A percentile compares a stretch with the other conserved stretches of the same genome.
Conservation (phyloP, 2,329 filamentous ascomycete genomes). For the Alternaria longipes region DNA sequence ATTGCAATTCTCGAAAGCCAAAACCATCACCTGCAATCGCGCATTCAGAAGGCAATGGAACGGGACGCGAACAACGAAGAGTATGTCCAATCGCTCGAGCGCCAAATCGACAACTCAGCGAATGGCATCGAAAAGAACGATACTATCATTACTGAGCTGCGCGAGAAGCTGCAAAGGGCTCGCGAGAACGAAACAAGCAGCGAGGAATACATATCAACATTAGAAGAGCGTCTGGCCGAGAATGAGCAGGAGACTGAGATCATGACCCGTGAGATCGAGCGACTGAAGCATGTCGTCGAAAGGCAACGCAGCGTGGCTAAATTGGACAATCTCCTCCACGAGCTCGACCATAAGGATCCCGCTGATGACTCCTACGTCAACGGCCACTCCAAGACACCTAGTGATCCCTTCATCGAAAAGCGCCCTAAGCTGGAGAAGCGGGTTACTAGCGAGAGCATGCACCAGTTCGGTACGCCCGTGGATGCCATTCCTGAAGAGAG, state of each 20-base stretch:
- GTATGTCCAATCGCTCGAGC: slow-evolving; percentile 91
- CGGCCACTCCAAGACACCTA: slow-evolving; percentile 46
- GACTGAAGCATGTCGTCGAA: slow-evolving; percentile 93
- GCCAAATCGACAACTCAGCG: slow-evolving; percentile 87
- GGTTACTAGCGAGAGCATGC: slow-evolving; percentile 33
- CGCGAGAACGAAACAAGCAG: slow-evolving; percentile 89
- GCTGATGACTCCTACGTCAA: slow-evolving; percentile 44
- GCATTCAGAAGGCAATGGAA: slow-evolving; percentile 92
- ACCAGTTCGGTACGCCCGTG: slow-evolving; percentile 45
- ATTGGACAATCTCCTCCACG: slow-evolving; percentile 88
- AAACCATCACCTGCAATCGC: slow-evolving; percentile 85
- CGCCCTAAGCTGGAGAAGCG: slow-evolving; percentile 35
- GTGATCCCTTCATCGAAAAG: slow-evolving; percentile 46
- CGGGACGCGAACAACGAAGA: slow-evolving; percentile 90
- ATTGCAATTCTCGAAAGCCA: slow-evolving; percentile 93
- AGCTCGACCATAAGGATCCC: slow-evolving; percentile 72
- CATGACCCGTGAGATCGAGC: slow-evolving; percentile 96
- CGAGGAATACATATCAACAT: slow-evolving; percentile 96
- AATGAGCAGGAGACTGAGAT: slow-evolving; percentile 94
- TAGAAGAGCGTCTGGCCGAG: slow-evolving; percentile 94
- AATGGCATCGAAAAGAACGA: slow-evolving; percentile 93
- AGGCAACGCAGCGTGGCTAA: slow-evolving; percentile 94
- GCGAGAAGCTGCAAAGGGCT: slow-evolving; percentile 87
- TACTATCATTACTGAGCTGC: slow-evolving; percentile 82
- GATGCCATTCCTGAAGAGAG: slow-evolving; percentile 51